Percentiles rank a stretch among this genome's conserved stretches.
phyloP scores from a whole-genome alignment of 768 basidiomycete species.

The Termitomyces sp. region DNA sequence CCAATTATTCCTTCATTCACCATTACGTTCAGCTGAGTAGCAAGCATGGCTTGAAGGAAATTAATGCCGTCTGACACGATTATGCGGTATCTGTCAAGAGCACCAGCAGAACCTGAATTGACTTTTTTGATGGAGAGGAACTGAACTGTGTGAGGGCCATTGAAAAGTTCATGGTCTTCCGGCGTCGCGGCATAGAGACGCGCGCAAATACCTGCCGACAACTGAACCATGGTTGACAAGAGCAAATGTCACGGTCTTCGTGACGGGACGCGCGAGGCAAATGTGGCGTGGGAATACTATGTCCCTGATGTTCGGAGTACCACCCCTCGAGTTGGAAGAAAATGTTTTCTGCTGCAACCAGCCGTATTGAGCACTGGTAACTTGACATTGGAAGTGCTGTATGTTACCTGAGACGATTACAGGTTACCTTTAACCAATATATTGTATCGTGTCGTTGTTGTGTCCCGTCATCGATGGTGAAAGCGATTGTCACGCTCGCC shows the following conservation, averaged over 20 bases:
- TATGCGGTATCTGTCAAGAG: slow-evolving; percentile 62
- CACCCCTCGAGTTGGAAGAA: too few species aligned
- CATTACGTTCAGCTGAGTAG: slow-evolving; percentile 80
- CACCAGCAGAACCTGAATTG: slow-evolving; percentile 20
- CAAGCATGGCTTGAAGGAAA: slow-evolving; percentile 92
- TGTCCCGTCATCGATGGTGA: too few species aligned
- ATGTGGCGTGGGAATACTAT: slow-evolving; percentile 12
- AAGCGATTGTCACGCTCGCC: too few species aligned
- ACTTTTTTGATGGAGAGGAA: slow-evolving; percentile 83
- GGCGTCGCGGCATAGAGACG: slow-evolving; percentile 42
- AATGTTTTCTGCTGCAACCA: too few species aligned
- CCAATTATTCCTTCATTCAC: slow-evolving; percentile 57
- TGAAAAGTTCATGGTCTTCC: slow-evolving; percentile 37
- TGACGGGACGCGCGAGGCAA: slow-evolving; percentile 17
- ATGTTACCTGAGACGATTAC: too few species aligned
- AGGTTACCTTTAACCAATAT: too few species aligned
- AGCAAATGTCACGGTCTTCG: slow-evolving; percentile 4
- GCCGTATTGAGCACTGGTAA: too few species aligned
- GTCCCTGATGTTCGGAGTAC: too few species aligned
- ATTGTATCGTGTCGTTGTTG: too few species aligned
- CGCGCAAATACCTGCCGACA: slow-evolving; percentile 52
- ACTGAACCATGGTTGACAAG: slow-evolving; percentile 26
- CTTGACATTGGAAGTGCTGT: too few species aligned
- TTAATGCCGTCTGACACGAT: slow-evolving; percentile 87
- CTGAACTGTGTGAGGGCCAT: slow-evolving; percentile 55